Evolutionary conservation across 176 grass and related monocot genomes (phyloP).

Genomic region (Triticum timopheevii): DNA sequence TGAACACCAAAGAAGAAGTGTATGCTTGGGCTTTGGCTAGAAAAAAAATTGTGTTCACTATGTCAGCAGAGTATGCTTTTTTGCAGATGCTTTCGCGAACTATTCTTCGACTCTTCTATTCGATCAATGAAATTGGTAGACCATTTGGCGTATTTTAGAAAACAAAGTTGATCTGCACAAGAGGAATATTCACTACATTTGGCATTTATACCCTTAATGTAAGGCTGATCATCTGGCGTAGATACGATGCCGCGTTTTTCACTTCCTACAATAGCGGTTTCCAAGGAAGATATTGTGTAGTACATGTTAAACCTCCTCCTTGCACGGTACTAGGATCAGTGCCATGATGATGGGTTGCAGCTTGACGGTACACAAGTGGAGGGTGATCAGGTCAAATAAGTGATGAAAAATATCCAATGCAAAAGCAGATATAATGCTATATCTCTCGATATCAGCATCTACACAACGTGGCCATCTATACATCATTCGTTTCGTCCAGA

Average conservation of each 20-base stretch:
- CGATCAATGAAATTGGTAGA: too few species aligned
- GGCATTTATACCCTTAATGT: not conserved
- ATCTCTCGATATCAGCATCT: constrained; percentile 28
- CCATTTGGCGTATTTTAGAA: not conserved
- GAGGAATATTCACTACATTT: not conserved
- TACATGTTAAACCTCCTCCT: not conserved
- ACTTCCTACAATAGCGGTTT: not conserved
- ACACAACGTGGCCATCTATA: not conserved
- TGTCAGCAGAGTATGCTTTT: not conserved
- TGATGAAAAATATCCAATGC: not conserved
- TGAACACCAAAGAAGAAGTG: not conserved
- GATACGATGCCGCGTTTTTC: not conserved
- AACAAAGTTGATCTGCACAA: not conserved
- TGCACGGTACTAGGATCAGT: not conserved
- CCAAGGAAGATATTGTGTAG: not conserved
- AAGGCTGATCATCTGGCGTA: not conserved
- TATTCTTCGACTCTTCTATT: too few species aligned
- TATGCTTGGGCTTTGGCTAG: not conserved
- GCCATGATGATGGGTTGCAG: not conserved
- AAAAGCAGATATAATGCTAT: constrained; percentile 21
- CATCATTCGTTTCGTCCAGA: not conserved
- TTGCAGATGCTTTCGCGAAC: not conserved
- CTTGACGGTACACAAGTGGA: not conserved
- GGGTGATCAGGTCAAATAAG: not conserved
- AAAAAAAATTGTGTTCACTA: not conserved